These are phyloP conservation scores for Hordeum vulgare DNA, from an alignment of 176 grass and related monocot species.

Conservation along the genomic window MorexV3_pseudomolecules_assembly NC_058522.1:314585669-314586168, in stretches of 20 bases:
- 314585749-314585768: slow-evolving; percentile 7
- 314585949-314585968: slow-evolving; percentile 10
- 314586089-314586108: slow-evolving; percentile 15
- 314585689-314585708: slow-evolving; percentile 53
- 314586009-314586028: slow-evolving; percentile 12
- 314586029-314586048: slow-evolving; percentile 40
- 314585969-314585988: slow-evolving; percentile 11
- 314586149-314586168: not conserved
- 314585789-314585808: slow-evolving; percentile 33
- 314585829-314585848: slow-evolving; percentile 48
- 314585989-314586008: slow-evolving; percentile 16
- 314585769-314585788: slow-evolving; percentile 25
- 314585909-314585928: slow-evolving; percentile 60
- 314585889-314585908: slow-evolving; percentile 33
- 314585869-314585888: slow-evolving; percentile 18
- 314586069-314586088: slow-evolving; percentile 64
- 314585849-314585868: slow-evolving; percentile 14
- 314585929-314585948: slow-evolving; percentile 43
- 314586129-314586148: slow-evolving; percentile 2
- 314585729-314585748: slow-evolving; percentile 10
- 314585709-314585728: slow-evolving; percentile 87
- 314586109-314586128: not conserved
- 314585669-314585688: slow-evolving; percentile 32
- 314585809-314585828: slow-evolving; percentile 71
- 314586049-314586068: slow-evolving; percentile 65